These are phyloP conservation scores for Chytriomyces sp. DNA, from an alignment of 192 early-diverging fungal species.

Conservation along the genomic window DNA sequence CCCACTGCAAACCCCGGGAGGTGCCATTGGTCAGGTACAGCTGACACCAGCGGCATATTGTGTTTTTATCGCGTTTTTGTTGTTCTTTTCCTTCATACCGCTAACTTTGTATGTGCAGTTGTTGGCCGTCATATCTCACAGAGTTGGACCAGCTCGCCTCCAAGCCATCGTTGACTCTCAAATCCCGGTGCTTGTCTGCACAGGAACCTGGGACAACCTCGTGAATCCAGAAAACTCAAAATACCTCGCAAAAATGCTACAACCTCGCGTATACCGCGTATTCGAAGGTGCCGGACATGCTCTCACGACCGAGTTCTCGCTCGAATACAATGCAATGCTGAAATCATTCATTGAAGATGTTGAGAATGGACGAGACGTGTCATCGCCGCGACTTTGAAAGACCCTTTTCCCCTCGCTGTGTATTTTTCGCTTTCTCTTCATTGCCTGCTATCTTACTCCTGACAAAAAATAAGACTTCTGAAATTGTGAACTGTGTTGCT, in stretches of 20 bases:
- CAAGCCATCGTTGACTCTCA: background rate
- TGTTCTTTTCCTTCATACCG: background rate
- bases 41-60: background rate
- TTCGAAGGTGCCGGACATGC: slow-evolving; percentile 12
- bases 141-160: slow-evolving; percentile 7
- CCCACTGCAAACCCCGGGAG: background rate
- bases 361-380: background rate
- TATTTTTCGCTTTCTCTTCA: no score
- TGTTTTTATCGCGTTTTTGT: background rate
- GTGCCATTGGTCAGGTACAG: slow-evolving; percentile 17
- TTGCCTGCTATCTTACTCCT: no score
- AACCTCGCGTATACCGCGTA: slow-evolving; percentile 1
- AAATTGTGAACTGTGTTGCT: no score
- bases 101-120: slow-evolving; percentile 2
- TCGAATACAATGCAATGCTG: background rate
- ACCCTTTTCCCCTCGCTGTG: no score
- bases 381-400: no score
- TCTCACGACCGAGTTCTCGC: background rate
- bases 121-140: slow-evolving; percentile 4
- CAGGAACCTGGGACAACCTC: slow-evolving; percentile 38
- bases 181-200: slow-evolving; percentile 25
- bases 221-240: slow-evolving; percentile 30
- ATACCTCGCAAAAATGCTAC: slow-evolving; percentile 22
- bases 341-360: background rate
- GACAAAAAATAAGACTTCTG: no score